These are phyloP conservation scores for Trichoderma arundinaceum DNA, from an alignment of 2,329 filamentous ascomycete genomes.

Conservation along the genomic window DNA sequence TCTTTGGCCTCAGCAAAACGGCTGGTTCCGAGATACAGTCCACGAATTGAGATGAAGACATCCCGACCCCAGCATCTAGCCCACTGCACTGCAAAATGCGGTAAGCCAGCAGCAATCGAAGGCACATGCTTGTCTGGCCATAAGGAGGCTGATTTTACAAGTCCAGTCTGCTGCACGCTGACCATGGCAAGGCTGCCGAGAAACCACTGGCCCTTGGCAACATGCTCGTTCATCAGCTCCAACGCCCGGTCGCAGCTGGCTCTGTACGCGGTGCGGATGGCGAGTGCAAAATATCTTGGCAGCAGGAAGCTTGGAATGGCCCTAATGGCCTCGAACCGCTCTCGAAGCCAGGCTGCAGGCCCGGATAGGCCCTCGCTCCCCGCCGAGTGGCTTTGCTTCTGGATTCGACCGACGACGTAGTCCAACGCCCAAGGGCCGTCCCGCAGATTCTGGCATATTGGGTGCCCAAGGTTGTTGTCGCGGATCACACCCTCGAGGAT, in stretches of 20 bases:
- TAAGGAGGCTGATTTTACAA: conserved; percentile 86
- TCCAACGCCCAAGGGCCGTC: conserved; percentile 92
- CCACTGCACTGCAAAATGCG: conserved; percentile 94
- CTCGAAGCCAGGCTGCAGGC: conserved; percentile 77
- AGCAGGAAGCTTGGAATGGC: conserved; percentile 86
- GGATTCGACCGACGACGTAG: conserved; percentile 79
- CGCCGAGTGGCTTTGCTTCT: conserved; percentile 69
- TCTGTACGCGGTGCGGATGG: conserved; percentile 85
- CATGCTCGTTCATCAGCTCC: conserved; percentile 76
- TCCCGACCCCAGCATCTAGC: conserved; percentile 97
- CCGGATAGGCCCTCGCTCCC: conserved; percentile 67
- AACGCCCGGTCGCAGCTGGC: conserved; percentile 81
- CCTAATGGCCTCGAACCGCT: conserved; percentile 85
- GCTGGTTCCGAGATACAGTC: conserved; percentile 88
- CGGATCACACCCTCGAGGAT: conserved; percentile 81
- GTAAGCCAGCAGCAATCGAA: conserved; percentile 87
- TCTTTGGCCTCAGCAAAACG: conserved; percentile 88
- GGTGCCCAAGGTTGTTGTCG: conserved; percentile 90
- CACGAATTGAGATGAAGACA: conserved; percentile 93
- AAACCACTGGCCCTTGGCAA: conserved; percentile 85
- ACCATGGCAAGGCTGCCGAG: conserved; percentile 88
- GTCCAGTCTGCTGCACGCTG: conserved; percentile 87
- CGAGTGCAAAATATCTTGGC: conserved; percentile 90
- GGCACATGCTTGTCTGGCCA: conserved; percentile 86
- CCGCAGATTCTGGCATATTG: conserved; percentile 89